phyloP scores from a whole-genome alignment of 257 asterid species.

The Orobanche coerulescens region DNA sequence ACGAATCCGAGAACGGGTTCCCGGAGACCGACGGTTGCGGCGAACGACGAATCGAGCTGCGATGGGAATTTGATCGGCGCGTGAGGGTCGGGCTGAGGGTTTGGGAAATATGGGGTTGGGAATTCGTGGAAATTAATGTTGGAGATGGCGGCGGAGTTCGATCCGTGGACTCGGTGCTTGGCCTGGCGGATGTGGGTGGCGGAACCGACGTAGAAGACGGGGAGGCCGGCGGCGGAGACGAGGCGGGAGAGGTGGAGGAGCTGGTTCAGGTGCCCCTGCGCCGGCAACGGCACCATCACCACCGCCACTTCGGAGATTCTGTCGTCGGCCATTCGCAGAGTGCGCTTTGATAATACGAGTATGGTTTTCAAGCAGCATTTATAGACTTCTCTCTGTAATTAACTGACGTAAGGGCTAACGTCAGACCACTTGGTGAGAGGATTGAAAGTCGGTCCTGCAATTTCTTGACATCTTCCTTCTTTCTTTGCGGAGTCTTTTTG shows the following conservation, averaged over 20 bases:
- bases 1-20: slow-evolving; percentile 26
- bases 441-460: too few relatives aligned
- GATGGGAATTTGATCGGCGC: slow-evolving; percentile 36
- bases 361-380: too few relatives aligned
- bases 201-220: slow-evolving; percentile 29
- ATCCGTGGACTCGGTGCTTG: slow-evolving; percentile 23
- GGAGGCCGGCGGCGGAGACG: slow-evolving; percentile 26
- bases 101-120: slow-evolving; percentile 17
- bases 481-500: too few relatives aligned
- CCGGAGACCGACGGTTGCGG: slow-evolving; percentile 33
- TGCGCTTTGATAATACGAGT: too few relatives aligned
- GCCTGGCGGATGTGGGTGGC: slow-evolving; percentile 43
- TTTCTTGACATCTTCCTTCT: too few relatives aligned
- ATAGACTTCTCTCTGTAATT: too few relatives aligned
- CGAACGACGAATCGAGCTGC: slow-evolving; percentile 32
- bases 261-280: slow-evolving; percentile 48
- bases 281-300: slow-evolving; percentile 37
- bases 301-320: slow-evolving; percentile 15
- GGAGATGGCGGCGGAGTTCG: background rate
- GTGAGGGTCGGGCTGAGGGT: slow-evolving; percentile 40
- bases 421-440: too few relatives aligned
- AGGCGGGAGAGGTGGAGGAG: slow-evolving; percentile 37
- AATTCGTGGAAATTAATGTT: slow-evolving; percentile 28
- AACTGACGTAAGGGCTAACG: too few relatives aligned
- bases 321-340: background rate